Conservation (phyloP, 2,329 filamentous ascomycete genomes). For the Alternaria arbusti region DNA sequence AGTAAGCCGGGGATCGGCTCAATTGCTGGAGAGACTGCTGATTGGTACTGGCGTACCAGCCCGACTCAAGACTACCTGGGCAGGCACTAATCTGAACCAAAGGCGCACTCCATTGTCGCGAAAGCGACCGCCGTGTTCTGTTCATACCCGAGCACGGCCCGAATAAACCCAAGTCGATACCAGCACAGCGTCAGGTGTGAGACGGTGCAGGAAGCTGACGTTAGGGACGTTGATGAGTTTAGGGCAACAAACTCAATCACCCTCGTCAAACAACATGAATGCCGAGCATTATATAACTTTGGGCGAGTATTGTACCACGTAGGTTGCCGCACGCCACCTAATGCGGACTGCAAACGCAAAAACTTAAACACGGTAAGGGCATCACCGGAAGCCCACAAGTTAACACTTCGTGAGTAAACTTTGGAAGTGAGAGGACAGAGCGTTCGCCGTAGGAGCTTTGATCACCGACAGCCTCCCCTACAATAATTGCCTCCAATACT, state of each 20-base stretch:
- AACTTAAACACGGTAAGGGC: not conserved
- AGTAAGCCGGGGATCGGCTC: not conserved
- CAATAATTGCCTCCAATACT: not conserved
- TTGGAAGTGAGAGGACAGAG: not conserved
- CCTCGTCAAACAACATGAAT: not conserved
- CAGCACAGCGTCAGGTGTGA: not conserved
- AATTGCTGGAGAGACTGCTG: not conserved
- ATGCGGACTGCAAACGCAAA: not conserved
- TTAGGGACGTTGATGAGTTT: not conserved
- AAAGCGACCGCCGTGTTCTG: not conserved
- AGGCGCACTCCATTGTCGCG: not conserved
- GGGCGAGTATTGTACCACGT: not conserved
- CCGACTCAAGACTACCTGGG: not conserved
- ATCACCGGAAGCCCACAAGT: not conserved
- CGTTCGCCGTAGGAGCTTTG: not conserved
- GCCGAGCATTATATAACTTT: not conserved
- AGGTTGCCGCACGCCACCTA: not conserved
- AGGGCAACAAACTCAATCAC: not conserved
- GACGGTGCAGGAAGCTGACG: not conserved
- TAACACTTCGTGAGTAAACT: not conserved
- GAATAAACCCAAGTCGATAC: not conserved
- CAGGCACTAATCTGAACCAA: not conserved
- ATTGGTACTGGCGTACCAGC: not conserved
- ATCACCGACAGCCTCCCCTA: not conserved
- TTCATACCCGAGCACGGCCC: not conserved